Evolutionary conservation across 179 eudicot genomes (phyloP).

Genomic region (Beta corolliflora): DNA sequence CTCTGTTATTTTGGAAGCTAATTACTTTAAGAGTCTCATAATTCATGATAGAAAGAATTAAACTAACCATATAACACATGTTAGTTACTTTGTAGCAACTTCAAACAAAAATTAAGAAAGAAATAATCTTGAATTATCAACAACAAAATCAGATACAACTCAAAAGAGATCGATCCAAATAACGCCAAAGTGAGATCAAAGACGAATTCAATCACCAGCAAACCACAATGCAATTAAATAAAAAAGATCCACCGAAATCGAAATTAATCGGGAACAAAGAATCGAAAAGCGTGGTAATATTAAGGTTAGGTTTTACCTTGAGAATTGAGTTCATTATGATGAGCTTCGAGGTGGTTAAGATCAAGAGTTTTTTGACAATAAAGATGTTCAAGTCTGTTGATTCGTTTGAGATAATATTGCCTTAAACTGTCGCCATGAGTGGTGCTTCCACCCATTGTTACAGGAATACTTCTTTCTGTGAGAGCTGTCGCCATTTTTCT

Average conservation of each 20-base stretch:
- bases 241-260: too few species aligned
- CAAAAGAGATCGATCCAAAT: too few species aligned
- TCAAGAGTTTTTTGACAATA: constrained; percentile 52
- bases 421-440: too few species aligned
- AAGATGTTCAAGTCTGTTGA: constrained; percentile 53
- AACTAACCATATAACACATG: too few species aligned
- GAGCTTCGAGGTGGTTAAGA: constrained; percentile 89
- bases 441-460: constrained; percentile 17
- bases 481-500: constrained; percentile 13
- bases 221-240: background rate
- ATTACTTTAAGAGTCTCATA: too few species aligned
- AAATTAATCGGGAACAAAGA: background rate
- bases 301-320: constrained; percentile 44
- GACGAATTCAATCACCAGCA: background rate
- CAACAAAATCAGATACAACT: background rate
- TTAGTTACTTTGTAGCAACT: too few species aligned
- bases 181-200: too few species aligned
- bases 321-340: constrained; percentile 85
- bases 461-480: constrained; percentile 14
- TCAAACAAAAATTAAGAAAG: too few species aligned
- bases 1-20: too few species aligned
- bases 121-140: too few species aligned
- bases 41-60: too few species aligned
- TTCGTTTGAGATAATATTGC: background rate
- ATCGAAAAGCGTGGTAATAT: background rate